Evolutionary conservation across 176 grass and related monocot genomes (phyloP).

Genomic region (Musa schizocarpa): DNA sequence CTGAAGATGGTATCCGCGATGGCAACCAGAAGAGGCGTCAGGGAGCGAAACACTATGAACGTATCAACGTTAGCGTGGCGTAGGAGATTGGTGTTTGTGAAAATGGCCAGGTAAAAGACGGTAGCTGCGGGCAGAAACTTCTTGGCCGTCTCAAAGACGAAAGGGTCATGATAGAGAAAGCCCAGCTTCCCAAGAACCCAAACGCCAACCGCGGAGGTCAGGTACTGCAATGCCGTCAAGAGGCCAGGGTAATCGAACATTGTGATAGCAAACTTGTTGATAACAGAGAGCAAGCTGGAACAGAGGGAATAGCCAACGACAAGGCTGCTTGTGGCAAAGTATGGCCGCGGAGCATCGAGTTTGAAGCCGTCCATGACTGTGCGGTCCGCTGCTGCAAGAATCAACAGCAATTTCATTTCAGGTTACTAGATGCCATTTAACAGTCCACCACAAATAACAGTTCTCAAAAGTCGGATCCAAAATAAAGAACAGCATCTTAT

Average conservation of each 20-base stretch:
- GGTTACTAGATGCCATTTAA: too few relatives aligned
- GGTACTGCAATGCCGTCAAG: conserved; percentile 17
- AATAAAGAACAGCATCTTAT: neutral
- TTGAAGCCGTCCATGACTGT: conserved; percentile 1
- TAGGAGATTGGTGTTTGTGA: conserved; percentile 23
- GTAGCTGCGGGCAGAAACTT: conserved; percentile 18
- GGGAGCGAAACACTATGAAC: conserved; percentile 17
- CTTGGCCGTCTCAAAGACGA: conserved; percentile 14
- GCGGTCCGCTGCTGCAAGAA: neutral
- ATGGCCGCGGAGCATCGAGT: conserved; percentile 8
- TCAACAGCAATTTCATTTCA: neutral
- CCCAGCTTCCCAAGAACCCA: conserved; percentile 15
- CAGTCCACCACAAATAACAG: too few relatives aligned
- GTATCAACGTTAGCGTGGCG: conserved; percentile 19
- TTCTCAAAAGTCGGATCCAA: neutral
- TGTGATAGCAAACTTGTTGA: conserved; percentile 23
- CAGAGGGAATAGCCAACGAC: conserved; percentile 17
- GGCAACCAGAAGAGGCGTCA: conserved; percentile 14
- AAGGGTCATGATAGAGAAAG: conserved; percentile 13
- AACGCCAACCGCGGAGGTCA: conserved; percentile 5
- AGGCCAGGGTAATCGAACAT: conserved; percentile 19
- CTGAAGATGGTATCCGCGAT: conserved; percentile 15
- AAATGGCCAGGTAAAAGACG: conserved; percentile 20
- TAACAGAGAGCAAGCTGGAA: conserved; percentile 19
- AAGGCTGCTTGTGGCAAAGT: conserved; percentile 10